Evolutionary conservation across 1,284 basidiomycete species (phyloP), one percentile per base, ranked within the genome.

Genomic region (Gymnopus androsaceus): DNA sequence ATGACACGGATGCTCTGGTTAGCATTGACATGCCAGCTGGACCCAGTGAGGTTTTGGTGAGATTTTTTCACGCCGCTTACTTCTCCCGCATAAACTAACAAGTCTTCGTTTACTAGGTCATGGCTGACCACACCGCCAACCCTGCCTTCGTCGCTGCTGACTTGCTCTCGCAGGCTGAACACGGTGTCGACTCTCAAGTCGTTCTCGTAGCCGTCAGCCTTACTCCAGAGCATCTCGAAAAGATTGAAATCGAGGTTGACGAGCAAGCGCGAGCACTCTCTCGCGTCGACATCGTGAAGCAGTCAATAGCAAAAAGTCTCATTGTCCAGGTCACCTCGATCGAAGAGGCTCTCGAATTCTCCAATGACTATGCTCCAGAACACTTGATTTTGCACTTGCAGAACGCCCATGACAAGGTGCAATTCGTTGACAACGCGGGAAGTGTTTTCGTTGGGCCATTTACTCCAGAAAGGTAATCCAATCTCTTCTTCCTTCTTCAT

Each of bases 1-100:
- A 98, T 71, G 97, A 99, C 70, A 95, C 95, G n/a, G 92, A 95
- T 67, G 96, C 97, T 4, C 76, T 95, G 58, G 94, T 98, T 9
- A 90, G 92, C 19, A 99, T 99, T 67, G 97, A 99, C 73, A 99
- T 99, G 94, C 97, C 97, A 36, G 97, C 97, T 21, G 97, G 97
- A 6, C 97, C 97, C 12, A 95, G 93, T 7, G 95, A 98, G 73
- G 95, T 98, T 28, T 77, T 98, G 64, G 95, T 95, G 65, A 77
- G 92, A 84, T 15, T 17, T 27, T 37, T 41, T 28, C 36, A n/a
- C n/a, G n/a, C n/a, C 42, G 33, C n/a, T 2, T 21, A 19, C 40
- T 40, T 27, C 15, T 41, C 25, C 28, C 41, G 31, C 56, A 48
- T 42, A 46, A 30, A 17, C 30, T 52, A 14, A 55, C 14, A 27